A percentile compares a stretch with the other conserved stretches of the same genome.
These are phyloP conservation scores for Paramecium pentaurelia DNA, from an alignment of 73 alveolate species.

Conservation along the genomic window DNA sequence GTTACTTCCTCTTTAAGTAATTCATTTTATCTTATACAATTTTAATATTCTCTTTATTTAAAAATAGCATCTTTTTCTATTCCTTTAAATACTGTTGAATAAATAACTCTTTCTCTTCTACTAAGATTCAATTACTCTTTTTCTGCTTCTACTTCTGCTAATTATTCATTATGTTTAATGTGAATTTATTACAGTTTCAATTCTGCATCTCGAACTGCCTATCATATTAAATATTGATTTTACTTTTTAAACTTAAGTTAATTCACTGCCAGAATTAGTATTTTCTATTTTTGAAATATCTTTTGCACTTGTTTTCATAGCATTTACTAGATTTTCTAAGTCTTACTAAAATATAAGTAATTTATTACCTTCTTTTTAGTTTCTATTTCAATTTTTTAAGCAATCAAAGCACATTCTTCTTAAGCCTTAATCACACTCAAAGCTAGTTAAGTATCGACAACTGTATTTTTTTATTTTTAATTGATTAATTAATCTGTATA, in stretches of 20 bases:
- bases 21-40: constrained; percentile 9
- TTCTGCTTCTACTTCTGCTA: constrained; percentile 46
- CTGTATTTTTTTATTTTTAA: constrained; percentile 22
- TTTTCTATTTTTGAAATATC: not conserved
- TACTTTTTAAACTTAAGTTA: not conserved
- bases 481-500: constrained; percentile 19
- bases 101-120: constrained; percentile 40
- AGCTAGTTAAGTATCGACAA: not conserved
- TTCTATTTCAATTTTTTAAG: constrained; percentile 29
- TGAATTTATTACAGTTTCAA: constrained; percentile 27
- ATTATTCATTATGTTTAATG: constrained; percentile 41
- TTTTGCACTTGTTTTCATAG: not conserved
- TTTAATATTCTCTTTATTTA: constrained; percentile 27
- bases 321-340: not conserved
- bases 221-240: not conserved
- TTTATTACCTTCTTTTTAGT: not conserved
- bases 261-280: not conserved
- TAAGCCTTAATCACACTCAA: not conserved
- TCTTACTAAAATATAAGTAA: not conserved
- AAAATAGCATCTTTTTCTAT: constrained; percentile 38
- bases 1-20: not conserved
- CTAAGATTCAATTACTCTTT: constrained; percentile 32
- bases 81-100: constrained; percentile 47
- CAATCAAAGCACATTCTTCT: constrained; percentile 32
- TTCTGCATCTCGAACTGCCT: constrained; percentile 41